Evolutionary conservation across 495 filamentous ascomycete species (phyloP), one percentile per base, ranked within the genome.

Genomic region (Aspergillus mulundensis): DNA sequence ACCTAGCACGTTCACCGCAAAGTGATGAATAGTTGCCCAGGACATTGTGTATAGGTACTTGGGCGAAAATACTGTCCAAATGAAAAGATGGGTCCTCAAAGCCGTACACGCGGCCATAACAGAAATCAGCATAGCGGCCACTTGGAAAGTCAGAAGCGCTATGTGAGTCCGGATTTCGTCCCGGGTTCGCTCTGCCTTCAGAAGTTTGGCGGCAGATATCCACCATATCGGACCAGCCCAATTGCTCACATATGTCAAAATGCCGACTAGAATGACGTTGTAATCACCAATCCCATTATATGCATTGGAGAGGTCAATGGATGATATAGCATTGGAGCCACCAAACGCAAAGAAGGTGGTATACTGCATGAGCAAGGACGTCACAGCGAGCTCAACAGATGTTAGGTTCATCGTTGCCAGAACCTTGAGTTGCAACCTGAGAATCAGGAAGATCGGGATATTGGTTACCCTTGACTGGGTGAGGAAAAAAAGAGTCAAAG

Each of bases 31-130:
- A 48, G 89, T 56, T 60, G 81, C 83, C 95, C 95, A 99, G 18
- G 85, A 91, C 72, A 95, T 85, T 47, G 81, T 85, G 68, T 94
- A 97, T 60, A 99, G 70, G 72, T 90, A 99, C 70, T 97, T 99
- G 4, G 95, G 95, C 49, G 87, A 91, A 70, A 99, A 99, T 25
- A 99, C 95, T 0, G 91, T 97, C 95, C 95, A 99, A 52, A 99
- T 89, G 71, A 99, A 99, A 58, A 99, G 72, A 77, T 99, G 95
- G 41, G 87, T 88, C 62, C 94, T 77, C 64, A 97, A 65, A 11
- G 80, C 73, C 55, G 89, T 90, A 66, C 95, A 99, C 25, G 95
- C 90, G 23, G 79, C 83, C 91, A 96, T 96, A 8, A 96, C 89
- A 30, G 82, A 86, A 16, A 83, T 68, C 51, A 87, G 68, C 20